A percentile compares a stretch with the other conserved stretches of the same genome.
Conservation (phyloP, 2,329 filamentous ascomycete genomes). For the Mycogone perniciosa region DNA sequence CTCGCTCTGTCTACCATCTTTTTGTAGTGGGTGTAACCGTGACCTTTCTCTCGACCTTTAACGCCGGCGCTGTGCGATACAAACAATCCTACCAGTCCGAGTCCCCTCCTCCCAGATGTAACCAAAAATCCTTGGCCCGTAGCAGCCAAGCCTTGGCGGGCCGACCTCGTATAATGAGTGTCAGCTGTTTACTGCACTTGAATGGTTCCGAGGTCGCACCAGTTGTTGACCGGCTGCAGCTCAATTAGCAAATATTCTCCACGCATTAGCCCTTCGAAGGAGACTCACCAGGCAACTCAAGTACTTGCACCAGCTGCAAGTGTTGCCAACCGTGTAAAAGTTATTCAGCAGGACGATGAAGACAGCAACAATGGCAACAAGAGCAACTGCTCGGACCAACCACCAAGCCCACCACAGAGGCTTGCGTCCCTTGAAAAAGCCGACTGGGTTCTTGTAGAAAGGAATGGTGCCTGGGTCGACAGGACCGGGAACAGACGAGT, state of each 20-base stretch:
- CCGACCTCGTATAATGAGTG: not conserved
- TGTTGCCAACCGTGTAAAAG: conserved; percentile 74
- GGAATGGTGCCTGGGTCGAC: conserved; percentile 42
- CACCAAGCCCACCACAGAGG: conserved; percentile 98
- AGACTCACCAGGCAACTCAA: conserved; percentile 81
- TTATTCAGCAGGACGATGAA: conserved; percentile 86
- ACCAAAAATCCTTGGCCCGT: not conserved
- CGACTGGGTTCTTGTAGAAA: conserved; percentile 57
- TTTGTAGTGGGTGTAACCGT: not conserved
- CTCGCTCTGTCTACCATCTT: not conserved
- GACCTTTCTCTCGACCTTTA: conserved; percentile 11
- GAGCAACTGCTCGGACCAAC: conserved; percentile 70
- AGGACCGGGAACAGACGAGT: conserved; percentile 57
- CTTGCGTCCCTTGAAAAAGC: conserved; percentile 89
- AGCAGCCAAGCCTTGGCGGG: not conserved
- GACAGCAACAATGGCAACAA: conserved; percentile 74
- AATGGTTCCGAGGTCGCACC: conserved; percentile 52
- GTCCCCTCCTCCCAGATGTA: conserved; percentile 1
- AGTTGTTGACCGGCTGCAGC: conserved; percentile 55
- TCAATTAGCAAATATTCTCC: conserved; percentile 17
- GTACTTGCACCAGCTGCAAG: conserved; percentile 91
- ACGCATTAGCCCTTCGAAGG: not conserved
- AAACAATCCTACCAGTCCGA: conserved; percentile 12
- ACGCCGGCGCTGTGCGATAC: conserved; percentile 31
- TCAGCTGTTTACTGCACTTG: conserved; percentile 14